Evolutionary conservation across 805 yeast genomes (phyloP).

Genomic region (Kluyveromyces starmeri): DNA sequence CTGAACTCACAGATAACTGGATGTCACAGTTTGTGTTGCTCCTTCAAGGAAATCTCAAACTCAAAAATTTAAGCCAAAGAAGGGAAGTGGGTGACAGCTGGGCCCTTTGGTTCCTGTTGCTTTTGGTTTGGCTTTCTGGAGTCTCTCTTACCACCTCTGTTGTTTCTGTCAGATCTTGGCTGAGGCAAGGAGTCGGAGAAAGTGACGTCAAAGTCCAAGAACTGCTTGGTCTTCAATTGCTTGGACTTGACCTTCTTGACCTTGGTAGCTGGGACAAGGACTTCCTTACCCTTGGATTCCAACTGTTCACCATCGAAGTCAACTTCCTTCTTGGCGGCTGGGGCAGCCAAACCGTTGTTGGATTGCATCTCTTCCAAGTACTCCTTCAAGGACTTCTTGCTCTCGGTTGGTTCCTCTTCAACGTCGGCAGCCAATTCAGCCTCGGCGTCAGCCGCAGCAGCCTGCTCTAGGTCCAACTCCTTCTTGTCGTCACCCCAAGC

Average conservation of each 20-base stretch:
- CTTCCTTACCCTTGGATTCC: slow-evolving; percentile 57
- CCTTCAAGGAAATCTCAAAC: too few species aligned
- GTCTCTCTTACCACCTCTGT: slow-evolving; percentile 24
- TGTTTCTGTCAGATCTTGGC: slow-evolving; percentile 25
- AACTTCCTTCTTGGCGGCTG: slow-evolving; percentile 31
- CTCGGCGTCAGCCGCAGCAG: slow-evolving; percentile 37
- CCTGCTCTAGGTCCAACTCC: slow-evolving; percentile 56
- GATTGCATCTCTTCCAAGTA: slow-evolving; percentile 64
- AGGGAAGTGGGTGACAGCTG: slow-evolving; percentile 57
- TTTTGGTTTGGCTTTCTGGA: slow-evolving; percentile 1
- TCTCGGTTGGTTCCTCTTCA: slow-evolving; percentile 38
- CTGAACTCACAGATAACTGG: too few species aligned
- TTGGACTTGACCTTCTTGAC: slow-evolving; percentile 63
- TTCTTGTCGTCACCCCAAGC: slow-evolving; percentile 82
- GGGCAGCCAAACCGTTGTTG: slow-evolving; percentile 42
- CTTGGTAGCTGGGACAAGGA: slow-evolving; percentile 49
- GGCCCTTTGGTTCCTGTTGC: slow-evolving; percentile 14
- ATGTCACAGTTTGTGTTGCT: too few species aligned
- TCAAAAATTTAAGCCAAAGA: slow-evolving; percentile 53
- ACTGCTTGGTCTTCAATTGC: slow-evolving; percentile 72
- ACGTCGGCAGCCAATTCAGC: slow-evolving; percentile 41
- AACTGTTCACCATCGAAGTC: slow-evolving; percentile 41
- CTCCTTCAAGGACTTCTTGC: slow-evolving; percentile 69
- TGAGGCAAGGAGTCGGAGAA: slow-evolving; percentile 51
- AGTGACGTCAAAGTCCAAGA: slow-evolving; percentile 64